phyloP scores from a whole-genome alignment of 371 early-diverging fungal genomes.

The Umbelopsis sp. region DNA sequence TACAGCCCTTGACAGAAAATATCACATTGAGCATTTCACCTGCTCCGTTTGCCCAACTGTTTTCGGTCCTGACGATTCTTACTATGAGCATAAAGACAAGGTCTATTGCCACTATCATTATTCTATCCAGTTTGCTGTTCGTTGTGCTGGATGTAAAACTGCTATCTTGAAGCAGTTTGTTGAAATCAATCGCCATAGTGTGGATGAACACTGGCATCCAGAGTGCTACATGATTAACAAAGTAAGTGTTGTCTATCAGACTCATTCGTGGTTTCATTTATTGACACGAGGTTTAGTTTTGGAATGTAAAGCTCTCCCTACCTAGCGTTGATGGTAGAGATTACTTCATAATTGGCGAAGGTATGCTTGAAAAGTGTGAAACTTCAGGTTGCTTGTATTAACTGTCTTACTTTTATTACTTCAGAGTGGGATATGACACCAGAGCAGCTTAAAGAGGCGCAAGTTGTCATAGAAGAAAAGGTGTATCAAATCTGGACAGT shows the following conservation, averaged over 20 bases:
- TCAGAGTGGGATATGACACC: constrained; percentile 29
- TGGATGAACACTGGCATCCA: constrained; percentile 95
- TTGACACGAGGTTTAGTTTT: constrained; percentile 40
- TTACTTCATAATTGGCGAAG: constrained; percentile 8
- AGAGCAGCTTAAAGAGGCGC: constrained; percentile 58
- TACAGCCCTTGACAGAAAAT: constrained; percentile 89
- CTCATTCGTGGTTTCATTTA: neutral
- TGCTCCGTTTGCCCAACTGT: constrained; percentile 94
- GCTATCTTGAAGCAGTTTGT: constrained; percentile 95
- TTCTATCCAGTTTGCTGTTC: constrained; percentile 82
- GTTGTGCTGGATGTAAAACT: constrained; percentile 92
- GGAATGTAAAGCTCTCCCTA: constrained; percentile 65
- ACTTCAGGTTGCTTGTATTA: neutral
- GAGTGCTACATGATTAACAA: constrained; percentile 99
- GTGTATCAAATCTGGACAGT: constrained; percentile 92
- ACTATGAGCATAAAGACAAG: constrained; percentile 91
- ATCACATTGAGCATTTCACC: constrained; percentile 95
- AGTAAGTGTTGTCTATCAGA: constrained; percentile 23
- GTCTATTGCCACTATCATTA: constrained; percentile 96
- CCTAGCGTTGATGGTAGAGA: neutral
- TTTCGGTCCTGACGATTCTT: constrained; percentile 94
- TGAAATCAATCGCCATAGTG: constrained; percentile 82
- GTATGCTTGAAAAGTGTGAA: neutral
- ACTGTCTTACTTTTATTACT: neutral
- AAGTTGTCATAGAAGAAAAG: constrained; percentile 79